Evolutionary conservation across 2,329 filamentous ascomycete genomes (phyloP).

Genomic region (Exutisphaerella laricina): DNA sequence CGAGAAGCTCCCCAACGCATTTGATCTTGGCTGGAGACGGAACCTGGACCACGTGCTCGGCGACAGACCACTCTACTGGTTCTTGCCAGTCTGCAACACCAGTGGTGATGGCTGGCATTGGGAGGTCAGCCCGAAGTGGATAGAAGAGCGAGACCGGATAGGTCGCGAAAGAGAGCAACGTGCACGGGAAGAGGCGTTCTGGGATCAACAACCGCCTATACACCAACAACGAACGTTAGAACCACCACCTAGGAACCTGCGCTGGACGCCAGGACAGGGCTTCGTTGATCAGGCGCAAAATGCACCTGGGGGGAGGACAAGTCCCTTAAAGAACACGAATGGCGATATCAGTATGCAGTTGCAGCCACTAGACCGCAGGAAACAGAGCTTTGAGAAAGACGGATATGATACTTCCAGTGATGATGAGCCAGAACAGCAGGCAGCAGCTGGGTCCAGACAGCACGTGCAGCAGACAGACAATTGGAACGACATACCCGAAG

Average conservation of each 20-base stretch:
- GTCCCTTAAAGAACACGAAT: conserved; percentile 3
- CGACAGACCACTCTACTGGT: conserved; percentile 65
- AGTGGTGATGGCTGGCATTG: conserved; percentile 90
- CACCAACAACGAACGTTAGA: conserved; percentile 14
- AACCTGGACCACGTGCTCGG: conserved; percentile 84
- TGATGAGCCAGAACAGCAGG: conserved; percentile 21
- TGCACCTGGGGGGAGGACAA: background rate
- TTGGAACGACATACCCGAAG: conserved; percentile 48
- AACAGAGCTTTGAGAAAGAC: conserved; percentile 28
- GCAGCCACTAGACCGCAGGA: conserved; percentile 37
- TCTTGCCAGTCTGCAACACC: conserved; percentile 74
- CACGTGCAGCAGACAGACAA: conserved; percentile 32
- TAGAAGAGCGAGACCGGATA: conserved; percentile 57
- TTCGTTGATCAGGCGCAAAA: conserved; percentile 35
- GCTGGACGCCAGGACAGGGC: conserved; percentile 28
- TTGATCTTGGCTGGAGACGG: conserved; percentile 76
- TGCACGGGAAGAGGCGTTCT: conserved; percentile 25
- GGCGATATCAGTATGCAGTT: conserved; percentile 33
- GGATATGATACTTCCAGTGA: conserved; percentile 27
- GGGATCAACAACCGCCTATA: conserved; percentile 10
- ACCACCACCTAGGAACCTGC: conserved; percentile 17
- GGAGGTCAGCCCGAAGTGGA: conserved; percentile 78
- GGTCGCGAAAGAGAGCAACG: conserved; percentile 44
- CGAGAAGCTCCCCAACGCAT: conserved; percentile 83
- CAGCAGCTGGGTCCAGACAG: conserved; percentile 1